Evolutionary conservation across 306 rosid species (phyloP), one percentile per base, ranked within the genome.

Genomic region (Pterocarpus macrocarpus): DNA sequence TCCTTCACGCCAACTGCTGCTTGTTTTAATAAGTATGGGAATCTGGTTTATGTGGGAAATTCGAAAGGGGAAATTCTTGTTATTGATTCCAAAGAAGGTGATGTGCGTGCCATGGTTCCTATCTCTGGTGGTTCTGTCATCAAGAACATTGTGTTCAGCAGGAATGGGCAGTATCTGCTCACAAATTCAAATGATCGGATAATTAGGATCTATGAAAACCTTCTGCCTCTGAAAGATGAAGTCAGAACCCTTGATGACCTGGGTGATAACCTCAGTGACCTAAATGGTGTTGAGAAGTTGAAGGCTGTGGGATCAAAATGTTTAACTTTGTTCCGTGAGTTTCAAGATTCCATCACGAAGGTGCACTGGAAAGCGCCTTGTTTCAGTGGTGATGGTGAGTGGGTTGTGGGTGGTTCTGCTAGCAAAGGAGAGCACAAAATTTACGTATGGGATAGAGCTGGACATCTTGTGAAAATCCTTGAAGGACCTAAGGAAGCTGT

Each of bases 291-390:
- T 75, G 99, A 93, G 87, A 93, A 87, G 85, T 84, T 93, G 89
- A 95, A 89, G 85, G 83, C 81, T 12, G 89, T 87, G 45, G 99
- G 99, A 67, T 87, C 94, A 38, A 95, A 93, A 85, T 91, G 90
- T 84, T 86, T 93, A 81, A 86, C 88, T 39, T 86, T 93, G 75
- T 93, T 88, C 85, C 91, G 97, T n/a, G 99, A 96, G 85, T 93
- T 96, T 83, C 99, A 96, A 85, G 98, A 96, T 87, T 83, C 97
- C 35, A 87, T 96, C 71, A 96, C 99, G 8, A 96, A 89, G 87
- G 87, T 96, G 89, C 99, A 96, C 41, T 96, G 98, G 99, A 96
- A 93, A 89, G 99, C 97, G 28, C 99, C 99, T 58, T 93, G 98
- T 78, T 96, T 96, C 84, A 93, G 98, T 73, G 99, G 98, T 10